Conservation (phyloP, 2,329 filamentous ascomycete species). For the Botrytis aclada region DNA sequence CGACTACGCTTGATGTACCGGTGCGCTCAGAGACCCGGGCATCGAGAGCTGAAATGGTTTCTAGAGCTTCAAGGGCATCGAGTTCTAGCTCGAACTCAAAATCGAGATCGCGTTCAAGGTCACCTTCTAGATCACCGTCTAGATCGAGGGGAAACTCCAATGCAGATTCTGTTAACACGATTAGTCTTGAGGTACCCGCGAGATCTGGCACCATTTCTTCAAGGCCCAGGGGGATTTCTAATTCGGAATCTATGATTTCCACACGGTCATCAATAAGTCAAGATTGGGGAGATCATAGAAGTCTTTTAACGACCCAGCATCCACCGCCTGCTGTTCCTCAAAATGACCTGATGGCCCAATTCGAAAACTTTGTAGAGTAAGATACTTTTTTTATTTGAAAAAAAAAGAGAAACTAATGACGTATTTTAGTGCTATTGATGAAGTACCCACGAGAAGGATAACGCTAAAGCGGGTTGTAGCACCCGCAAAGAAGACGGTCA, state of each 20-base stretch:
- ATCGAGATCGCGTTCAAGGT: neutral
- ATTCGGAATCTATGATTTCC: constrained; percentile 7
- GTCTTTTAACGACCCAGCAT: neutral
- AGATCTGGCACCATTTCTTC: neutral
- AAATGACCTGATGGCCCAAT: constrained; percentile 11
- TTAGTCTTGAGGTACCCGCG: neutral
- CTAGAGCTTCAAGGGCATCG: neutral
- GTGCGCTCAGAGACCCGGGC: neutral
- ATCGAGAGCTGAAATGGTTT: neutral
- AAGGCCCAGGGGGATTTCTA: constrained; percentile 6
- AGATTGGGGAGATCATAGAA: constrained; percentile 12
- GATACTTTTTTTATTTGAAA: neutral
- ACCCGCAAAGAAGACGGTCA: neutral
- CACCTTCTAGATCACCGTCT: neutral
- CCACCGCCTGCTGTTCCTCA: neutral
- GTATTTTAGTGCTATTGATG: constrained; percentile 2
- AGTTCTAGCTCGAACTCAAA: neutral
- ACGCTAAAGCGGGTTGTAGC: neutral
- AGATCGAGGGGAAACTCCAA: constrained; percentile 6
- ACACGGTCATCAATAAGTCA: neutral
- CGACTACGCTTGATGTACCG: constrained; percentile 11
- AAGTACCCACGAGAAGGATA: constrained; percentile 5
- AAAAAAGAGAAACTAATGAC: neutral
- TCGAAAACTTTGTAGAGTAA: constrained; percentile 17
- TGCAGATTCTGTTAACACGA: neutral